Percentiles rank a stretch among this genome's conserved stretches.
These are phyloP conservation scores for Aureobasidium sp. DNA, from an alignment of 2,329 filamentous ascomycete species.

Conservation along the genomic window DNA sequence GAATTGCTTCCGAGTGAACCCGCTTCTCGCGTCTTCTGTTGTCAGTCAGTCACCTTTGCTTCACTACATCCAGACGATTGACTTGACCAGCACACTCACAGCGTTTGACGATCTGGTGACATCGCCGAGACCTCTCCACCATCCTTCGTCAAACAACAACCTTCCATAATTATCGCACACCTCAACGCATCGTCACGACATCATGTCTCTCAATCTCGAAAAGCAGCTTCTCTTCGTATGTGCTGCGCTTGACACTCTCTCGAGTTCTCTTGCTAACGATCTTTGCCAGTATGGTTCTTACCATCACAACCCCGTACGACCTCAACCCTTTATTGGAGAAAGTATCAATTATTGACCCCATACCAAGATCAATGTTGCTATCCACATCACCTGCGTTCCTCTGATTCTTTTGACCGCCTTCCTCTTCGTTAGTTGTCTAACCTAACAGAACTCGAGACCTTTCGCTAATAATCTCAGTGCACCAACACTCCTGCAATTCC, in stretches of 20 bases:
- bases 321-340: neutral
- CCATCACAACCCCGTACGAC: slow-evolving; percentile 61
- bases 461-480: slow-evolving; percentile 34
- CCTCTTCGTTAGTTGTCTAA: slow-evolving; percentile 53
- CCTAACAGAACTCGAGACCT: slow-evolving; percentile 11
- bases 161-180: neutral
- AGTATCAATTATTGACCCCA: neutral
- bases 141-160: neutral
- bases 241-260: slow-evolving; percentile 19
- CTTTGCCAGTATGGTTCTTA: slow-evolving; percentile 68
- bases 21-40: slow-evolving; percentile 4
- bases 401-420: slow-evolving; percentile 65
- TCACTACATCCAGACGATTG: neutral
- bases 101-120: neutral
- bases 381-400: slow-evolving; percentile 75
- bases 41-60: neutral
- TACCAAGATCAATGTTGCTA: slow-evolving; percentile 62
- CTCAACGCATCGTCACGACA: neutral
- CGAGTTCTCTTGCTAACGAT: slow-evolving; percentile 12
- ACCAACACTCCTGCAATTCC: slow-evolving; percentile 51
- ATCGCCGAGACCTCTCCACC: neutral
- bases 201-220: slow-evolving; percentile 64
- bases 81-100: neutral
- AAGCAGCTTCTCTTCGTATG: slow-evolving; percentile 76
- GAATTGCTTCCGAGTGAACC: slow-evolving; percentile 9